Evolutionary conservation across 768 basidiomycete species (phyloP), one percentile per base, ranked within the genome.

Genomic region (Tricholoma hemisulphureum): DNA sequence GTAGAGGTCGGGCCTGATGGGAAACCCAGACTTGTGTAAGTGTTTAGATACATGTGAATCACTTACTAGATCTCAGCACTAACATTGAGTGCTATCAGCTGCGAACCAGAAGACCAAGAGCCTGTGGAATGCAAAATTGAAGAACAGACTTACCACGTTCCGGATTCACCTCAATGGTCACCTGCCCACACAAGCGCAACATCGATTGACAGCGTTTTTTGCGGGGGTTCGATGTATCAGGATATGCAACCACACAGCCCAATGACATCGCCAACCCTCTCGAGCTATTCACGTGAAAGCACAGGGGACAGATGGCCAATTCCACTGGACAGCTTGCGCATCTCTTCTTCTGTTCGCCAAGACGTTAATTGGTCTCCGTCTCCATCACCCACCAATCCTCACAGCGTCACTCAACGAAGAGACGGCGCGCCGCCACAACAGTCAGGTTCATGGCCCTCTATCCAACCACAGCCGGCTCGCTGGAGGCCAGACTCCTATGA

Each of bases 1-100:
- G 80, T 91, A 28, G 90, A 91, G 61, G 77, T 85, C 32, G 88
- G 86, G 9, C 79, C 83, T 4, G 89, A 92, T 62, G 86, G 88
- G 16, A 81, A 84, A 55, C 77, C 82, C 21, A 76, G 84, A 57
- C 83, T 89, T 52, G 81, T 85, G 87, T 88, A 71, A 69, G 84
- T 79, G 7, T 11, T 28, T 14, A 10, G 18, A n/a, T 5, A 6
- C 46, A 29, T 49, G 41, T 18, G 13, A 14, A 8, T 10, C 43
- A 14, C 21, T 24, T 23, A 3, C 23, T 45, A 45, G 23, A 3
- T 24, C n/a, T 24, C 11, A 14, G 26, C 28, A 29, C 46, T 43
- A 16, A 32, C 21, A 55, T 49, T 29, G 10, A 32, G 45, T 53
- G 31, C 55, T 48, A 28, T 37, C 53, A 41, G 55, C 29, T 55